Evolutionary conservation across 768 basidiomycete genomes (phyloP), one percentile per base, ranked within the genome.

Genomic region (Auricularia sp.): DNA sequence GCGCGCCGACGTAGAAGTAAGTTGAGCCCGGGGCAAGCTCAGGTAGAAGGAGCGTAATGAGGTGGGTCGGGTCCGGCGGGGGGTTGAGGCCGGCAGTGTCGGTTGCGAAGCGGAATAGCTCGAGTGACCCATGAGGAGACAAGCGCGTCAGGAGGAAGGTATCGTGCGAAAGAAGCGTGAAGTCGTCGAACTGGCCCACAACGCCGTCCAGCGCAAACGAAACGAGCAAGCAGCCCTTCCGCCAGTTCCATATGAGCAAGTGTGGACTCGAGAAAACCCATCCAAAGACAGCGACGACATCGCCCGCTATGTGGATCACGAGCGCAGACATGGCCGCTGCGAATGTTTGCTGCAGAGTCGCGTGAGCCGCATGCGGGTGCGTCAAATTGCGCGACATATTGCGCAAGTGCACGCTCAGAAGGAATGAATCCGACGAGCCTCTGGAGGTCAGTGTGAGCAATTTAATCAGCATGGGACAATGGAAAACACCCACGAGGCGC

Each of bases 211-310:
- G 33, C 44, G 23, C 42, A 39, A 54, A 34, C 16, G 36, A 33
- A 11, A 79, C 74, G 51, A 83, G 67, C 10, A 73, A 11, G 11
- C 69, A 66, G 0, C 80, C 82, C 0, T 74, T 78, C 64, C 71
- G 76, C 84, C 85, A 86, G 62, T 83, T 80, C 82, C 83, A 85
- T 5, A 81, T 71, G 23, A 81, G 39, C 3, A 81, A 68, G 1
- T 75, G 73, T 2, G 75, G 70, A 23, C 18, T 35, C n/a, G 70
- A 69, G 36, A 75, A 71, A 29, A 72, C 61, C 68, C 74, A 77
- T 62, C 76, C 76, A 71, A 81, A 80, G 61, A 83, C 70, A 3
- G 79, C 84, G 36, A 87, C 68, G 36, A 84, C 73, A 65, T 87
- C 84, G 33, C 80, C 78, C 2, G 77, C 83, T 59, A 86, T 75